Conservation (phyloP, 306 rosid genomes). For the Fagus sylvatica region DNA sequence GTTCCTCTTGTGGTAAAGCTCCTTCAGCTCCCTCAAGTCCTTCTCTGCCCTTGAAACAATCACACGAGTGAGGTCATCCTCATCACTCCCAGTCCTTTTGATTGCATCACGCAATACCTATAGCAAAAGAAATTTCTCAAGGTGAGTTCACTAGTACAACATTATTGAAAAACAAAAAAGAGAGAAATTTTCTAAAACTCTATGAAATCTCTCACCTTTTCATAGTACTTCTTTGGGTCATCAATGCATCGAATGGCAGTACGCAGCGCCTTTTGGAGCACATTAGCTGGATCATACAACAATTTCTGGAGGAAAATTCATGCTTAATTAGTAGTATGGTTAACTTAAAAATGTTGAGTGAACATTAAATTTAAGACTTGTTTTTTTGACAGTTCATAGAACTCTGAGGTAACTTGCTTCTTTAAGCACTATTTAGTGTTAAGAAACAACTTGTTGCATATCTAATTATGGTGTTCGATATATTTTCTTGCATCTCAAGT, state of each 20-base stretch:
- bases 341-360: no score
- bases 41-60: slow-evolving; percentile 80
- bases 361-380: no score
- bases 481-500: no score
- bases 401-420: no score
- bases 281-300: slow-evolving; percentile 45
- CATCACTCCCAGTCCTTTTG: slow-evolving; percentile 58
- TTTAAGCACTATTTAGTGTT: no score
- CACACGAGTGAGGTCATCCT: slow-evolving; percentile 73
- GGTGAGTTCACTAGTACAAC: neutral
- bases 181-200: neutral
- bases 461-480: no score
- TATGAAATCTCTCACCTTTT: slow-evolving; percentile 50
- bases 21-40: slow-evolving; percentile 63
- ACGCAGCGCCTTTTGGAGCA: slow-evolving; percentile 51
- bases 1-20: slow-evolving; percentile 75
- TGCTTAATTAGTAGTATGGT: no score
- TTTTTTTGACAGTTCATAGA: no score
- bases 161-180: neutral
- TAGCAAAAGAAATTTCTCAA: neutral
- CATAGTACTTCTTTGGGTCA: slow-evolving; percentile 69
- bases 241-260: slow-evolving; percentile 53
- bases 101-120: slow-evolving; percentile 65
- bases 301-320: slow-evolving; percentile 38
- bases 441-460: no score